phyloP scores from a whole-genome alignment of 805 yeast genomes.

The Suhomyces sp. region DNA sequence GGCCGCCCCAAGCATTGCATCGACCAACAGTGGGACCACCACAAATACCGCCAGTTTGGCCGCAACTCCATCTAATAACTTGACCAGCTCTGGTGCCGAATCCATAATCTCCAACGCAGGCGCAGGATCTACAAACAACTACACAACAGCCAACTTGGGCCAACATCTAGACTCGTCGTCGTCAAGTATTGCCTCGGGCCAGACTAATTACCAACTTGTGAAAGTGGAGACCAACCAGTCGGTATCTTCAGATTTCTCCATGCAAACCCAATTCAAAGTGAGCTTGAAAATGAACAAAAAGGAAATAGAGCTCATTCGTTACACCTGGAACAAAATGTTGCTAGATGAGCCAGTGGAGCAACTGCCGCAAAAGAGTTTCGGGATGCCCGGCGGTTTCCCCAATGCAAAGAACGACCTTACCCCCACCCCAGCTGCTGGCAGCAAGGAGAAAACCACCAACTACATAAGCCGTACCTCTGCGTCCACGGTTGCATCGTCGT shows the following conservation, averaged over 20 bases:
- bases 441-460: slow-evolving; percentile 10
- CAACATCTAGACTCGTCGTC: neutral
- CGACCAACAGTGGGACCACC: neutral
- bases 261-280: slow-evolving; percentile 16
- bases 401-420: neutral
- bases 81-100: neutral
- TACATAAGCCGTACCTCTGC: slow-evolving; percentile 13
- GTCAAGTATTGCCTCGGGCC: slow-evolving; percentile 4
- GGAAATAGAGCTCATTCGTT: slow-evolving; percentile 45
- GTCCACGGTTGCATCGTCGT: slow-evolving; percentile 37
- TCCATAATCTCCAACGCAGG: neutral
- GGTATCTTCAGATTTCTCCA: slow-evolving; percentile 11
- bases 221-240: slow-evolving; percentile 15
- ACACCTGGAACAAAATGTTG: slow-evolving; percentile 44
- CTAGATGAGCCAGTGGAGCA: slow-evolving; percentile 30
- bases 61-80: neutral
- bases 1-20: neutral
- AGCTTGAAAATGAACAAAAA: slow-evolving; percentile 18
- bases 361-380: slow-evolving; percentile 10
- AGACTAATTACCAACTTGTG: slow-evolving; percentile 15
- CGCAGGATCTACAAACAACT: neutral
- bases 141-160: neutral
- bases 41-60: neutral
- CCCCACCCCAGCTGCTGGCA: slow-evolving; percentile 3
- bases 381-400: slow-evolving; percentile 41